Percentiles rank a stretch among this genome's conserved stretches.
phyloP scores from a whole-genome alignment of 441 rosid genomes.

The Rhodomyrtus psidioides region DNA sequence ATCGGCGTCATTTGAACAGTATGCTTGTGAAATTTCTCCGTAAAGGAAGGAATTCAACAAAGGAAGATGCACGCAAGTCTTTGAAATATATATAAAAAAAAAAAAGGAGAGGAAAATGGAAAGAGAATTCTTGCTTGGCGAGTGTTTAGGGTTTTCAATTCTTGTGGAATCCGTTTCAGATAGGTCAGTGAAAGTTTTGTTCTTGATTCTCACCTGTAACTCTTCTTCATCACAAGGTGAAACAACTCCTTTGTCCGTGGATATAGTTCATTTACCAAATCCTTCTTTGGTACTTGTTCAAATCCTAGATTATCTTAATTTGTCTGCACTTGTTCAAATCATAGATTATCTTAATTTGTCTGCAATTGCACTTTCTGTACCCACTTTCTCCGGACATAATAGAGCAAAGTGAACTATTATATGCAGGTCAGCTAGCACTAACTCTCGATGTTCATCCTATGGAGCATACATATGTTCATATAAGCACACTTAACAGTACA shows the following conservation, averaged over 20 bases:
- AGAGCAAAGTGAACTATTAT: background rate
- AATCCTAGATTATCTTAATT: background rate
- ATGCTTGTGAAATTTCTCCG: background rate
- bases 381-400: background rate
- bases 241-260: background rate
- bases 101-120: background rate
- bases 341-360: background rate
- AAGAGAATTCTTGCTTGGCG: background rate
- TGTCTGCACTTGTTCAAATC: background rate
- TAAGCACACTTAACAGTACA: background rate
- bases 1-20: background rate
- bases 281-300: background rate
- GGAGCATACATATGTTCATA: background rate
- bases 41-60: background rate
- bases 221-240: background rate
- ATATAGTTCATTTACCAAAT: background rate
- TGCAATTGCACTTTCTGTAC: background rate
- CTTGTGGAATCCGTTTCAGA: background rate
- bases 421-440: background rate
- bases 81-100: background rate
- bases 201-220: background rate
- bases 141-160: background rate
- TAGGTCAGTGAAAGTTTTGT: background rate
- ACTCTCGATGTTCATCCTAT: background rate
- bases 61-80: background rate